Percentiles rank a stretch among this genome's conserved stretches.
Evolutionary conservation across 805 yeast genomes (phyloP).

Genomic region (Cyberlindnera suaveolens): DNA sequence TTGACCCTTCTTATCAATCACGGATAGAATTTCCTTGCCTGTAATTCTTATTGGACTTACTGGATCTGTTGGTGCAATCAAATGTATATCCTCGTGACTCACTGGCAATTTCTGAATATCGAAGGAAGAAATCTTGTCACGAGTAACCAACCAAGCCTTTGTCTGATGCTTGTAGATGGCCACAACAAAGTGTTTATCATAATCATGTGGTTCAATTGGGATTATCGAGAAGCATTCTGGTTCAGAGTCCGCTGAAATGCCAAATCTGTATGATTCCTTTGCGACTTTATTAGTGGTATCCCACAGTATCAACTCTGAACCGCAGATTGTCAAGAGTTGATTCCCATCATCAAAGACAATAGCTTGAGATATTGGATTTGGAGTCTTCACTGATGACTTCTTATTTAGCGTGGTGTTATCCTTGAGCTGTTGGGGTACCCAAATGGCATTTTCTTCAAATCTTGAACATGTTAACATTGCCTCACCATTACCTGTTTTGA

Average conservation of each 20-base stretch:
- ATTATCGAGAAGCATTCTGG: slow-evolving; percentile 29
- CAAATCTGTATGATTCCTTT: slow-evolving; percentile 14
- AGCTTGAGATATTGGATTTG: slow-evolving; percentile 41
- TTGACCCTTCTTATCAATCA: slow-evolving; percentile 47
- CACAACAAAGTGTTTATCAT: slow-evolving; percentile 39
- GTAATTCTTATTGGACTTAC: slow-evolving; percentile 36
- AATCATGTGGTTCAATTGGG: slow-evolving; percentile 28
- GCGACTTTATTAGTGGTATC: slow-evolving; percentile 37
- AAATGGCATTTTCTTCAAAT: slow-evolving; percentile 55
- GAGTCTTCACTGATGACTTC: slow-evolving; percentile 38
- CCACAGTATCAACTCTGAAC: slow-evolving; percentile 51
- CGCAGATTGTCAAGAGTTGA: slow-evolving; percentile 38
- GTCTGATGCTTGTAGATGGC: slow-evolving; percentile 40
- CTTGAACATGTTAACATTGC: slow-evolving; percentile 54
- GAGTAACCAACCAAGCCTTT: slow-evolving; percentile 34
- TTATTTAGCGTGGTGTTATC: slow-evolving; percentile 30
- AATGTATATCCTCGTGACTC: slow-evolving; percentile 30
- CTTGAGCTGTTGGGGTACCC: slow-evolving; percentile 41
- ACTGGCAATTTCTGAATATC: slow-evolving; percentile 35
- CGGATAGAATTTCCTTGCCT: slow-evolving; percentile 42
- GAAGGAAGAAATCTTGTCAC: slow-evolving; percentile 24
- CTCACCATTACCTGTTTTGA: slow-evolving; percentile 62
- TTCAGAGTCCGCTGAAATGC: slow-evolving; percentile 7
- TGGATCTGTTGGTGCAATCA: slow-evolving; percentile 61
- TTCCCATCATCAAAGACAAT: slow-evolving; percentile 43